Conservation (phyloP, 441 rosid species). For the Francoa sonchifolia region DNA sequence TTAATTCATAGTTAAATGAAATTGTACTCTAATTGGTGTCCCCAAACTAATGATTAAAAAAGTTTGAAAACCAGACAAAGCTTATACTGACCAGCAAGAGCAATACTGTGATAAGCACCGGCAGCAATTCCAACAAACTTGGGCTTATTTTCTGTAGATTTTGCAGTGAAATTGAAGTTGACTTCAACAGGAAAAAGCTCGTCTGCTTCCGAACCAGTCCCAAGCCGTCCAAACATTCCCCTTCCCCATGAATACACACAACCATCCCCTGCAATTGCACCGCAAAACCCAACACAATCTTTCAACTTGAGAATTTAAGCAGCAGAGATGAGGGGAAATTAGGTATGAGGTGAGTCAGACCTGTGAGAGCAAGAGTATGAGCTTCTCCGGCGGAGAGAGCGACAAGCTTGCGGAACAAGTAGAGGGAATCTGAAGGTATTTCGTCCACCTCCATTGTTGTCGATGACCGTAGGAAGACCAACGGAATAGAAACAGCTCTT, state of each 20-base stretch:
- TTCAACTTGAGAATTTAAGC: not conserved
- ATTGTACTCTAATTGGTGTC: too few species aligned
- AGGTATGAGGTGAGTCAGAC: conserved; percentile 16
- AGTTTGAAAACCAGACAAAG: not conserved
- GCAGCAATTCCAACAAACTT: conserved; percentile 64
- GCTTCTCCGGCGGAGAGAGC: conserved; percentile 68
- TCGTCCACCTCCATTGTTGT: conserved; percentile 27
- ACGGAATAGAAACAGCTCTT: too few species aligned
- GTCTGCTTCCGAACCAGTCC: conserved; percentile 59
- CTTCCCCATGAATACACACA: conserved; percentile 79
- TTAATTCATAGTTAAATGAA: too few species aligned
- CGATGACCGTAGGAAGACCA: not conserved
- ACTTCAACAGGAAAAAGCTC: conserved; percentile 52
- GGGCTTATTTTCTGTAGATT: conserved; percentile 16
- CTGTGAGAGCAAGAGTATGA: conserved; percentile 68
- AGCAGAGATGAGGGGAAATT: not conserved
- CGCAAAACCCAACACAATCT: conserved; percentile 1
- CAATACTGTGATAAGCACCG: conserved; percentile 87
- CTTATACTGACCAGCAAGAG: conserved; percentile 49
- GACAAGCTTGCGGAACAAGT: conserved; percentile 32
- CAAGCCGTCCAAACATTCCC: conserved; percentile 87
- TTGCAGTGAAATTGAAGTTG: conserved; percentile 19
- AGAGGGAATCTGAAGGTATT: conserved; percentile 12
- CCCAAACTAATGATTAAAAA: too few species aligned
- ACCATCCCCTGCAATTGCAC: conserved; percentile 49